Evolutionary conservation across 164 flowering plant genomes (phyloP).

Genomic region (Litsea cubeba): DNA sequence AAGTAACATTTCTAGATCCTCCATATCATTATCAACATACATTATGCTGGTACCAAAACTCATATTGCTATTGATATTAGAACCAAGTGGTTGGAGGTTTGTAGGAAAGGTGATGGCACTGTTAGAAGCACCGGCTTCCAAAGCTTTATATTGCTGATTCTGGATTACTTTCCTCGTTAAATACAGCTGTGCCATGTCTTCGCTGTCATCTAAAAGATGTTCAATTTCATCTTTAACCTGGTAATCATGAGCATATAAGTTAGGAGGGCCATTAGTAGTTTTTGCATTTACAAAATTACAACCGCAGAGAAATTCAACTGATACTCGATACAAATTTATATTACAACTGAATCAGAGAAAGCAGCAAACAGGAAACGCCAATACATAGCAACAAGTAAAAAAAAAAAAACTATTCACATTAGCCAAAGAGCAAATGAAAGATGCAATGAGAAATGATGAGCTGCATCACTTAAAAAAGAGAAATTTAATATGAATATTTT

Average conservation of each 20-base stretch:
- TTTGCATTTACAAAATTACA: too few species aligned
- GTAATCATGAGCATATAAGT: not conserved
- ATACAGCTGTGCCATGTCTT: conserved; percentile 88
- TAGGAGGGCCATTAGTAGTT: not conserved
- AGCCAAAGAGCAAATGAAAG: too few species aligned
- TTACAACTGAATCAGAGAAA: not conserved
- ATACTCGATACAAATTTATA: not conserved
- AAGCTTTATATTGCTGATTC: conserved; percentile 63
- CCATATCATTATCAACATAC: conserved; percentile 68
- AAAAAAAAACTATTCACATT: not conserved
- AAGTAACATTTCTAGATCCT: conserved; percentile 93
- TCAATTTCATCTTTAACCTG: conserved; percentile 97
- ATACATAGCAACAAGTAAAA: not conserved
- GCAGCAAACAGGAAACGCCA: not conserved
- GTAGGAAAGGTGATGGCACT: conserved; percentile 28
- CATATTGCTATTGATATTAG: conserved; percentile 47
- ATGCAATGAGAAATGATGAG: too few species aligned
- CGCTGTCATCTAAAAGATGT: conserved; percentile 89
- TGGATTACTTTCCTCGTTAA: conserved; percentile 83
- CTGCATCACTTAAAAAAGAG: too few species aligned
- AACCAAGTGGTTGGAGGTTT: conserved; percentile 41
- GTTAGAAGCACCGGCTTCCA: conserved; percentile 43
- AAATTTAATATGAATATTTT: too few species aligned
- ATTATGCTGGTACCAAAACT: conserved; percentile 55
- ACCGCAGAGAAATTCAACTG: too few species aligned